phyloP scores from a whole-genome alignment of 306 rosid species.

The Lotus japonicus region DNA sequence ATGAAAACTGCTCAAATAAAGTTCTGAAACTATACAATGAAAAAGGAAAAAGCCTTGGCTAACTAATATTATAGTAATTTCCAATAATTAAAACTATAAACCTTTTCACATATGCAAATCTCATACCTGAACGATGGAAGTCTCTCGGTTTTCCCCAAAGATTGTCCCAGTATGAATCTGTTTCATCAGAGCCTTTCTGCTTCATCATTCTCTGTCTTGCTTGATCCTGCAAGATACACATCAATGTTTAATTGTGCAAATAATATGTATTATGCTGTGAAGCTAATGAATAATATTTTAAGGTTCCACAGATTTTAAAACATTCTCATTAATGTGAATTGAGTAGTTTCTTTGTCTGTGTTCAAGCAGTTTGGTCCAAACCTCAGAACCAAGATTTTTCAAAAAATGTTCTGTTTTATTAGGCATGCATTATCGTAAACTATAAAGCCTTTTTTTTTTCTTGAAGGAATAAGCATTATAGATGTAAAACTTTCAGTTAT shows the following conservation, averaged over 20 bases:
- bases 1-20: background rate
- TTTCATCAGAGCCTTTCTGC: constrained; percentile 42
- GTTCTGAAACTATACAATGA: background rate
- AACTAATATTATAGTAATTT: background rate
- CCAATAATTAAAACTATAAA: background rate
- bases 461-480: background rate
- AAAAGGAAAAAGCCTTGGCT: background rate
- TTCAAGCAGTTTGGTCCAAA: constrained; percentile 1
- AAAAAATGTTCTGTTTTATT: background rate
- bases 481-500: background rate
- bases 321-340: background rate
- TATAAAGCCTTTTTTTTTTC: background rate
- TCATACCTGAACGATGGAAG: constrained; percentile 55
- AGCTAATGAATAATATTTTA: background rate
- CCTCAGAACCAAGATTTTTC: background rate
- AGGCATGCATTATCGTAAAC: background rate
- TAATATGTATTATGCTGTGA: background rate
- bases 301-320: background rate
- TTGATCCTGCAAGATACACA: constrained; percentile 44
- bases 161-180: constrained; percentile 67
- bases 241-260: background rate
- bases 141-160: constrained; percentile 65
- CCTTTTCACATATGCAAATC: background rate
- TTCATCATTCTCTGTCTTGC: constrained; percentile 75
- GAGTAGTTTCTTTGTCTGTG: background rate